These are phyloP conservation scores for Heterobasidion occidentale DNA, from an alignment of 1,284 basidiomycete genomes.

Conservation along the genomic window DNA sequence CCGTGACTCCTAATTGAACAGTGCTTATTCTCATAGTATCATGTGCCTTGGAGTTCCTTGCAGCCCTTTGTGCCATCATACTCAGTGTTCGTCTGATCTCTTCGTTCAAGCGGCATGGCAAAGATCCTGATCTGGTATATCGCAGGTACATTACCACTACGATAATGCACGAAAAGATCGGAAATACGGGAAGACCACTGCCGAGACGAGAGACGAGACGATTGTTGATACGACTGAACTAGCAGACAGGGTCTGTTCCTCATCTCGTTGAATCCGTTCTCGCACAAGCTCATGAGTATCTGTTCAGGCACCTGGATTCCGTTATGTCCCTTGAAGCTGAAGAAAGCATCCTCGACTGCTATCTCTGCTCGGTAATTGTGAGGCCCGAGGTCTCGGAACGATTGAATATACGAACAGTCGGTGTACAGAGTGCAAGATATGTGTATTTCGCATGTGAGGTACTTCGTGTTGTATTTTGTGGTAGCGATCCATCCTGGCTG, in stretches of 20 bases:
- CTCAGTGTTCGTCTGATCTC: conserved; percentile 37
- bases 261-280: not conserved
- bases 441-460: no score
- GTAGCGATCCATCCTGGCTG: no score
- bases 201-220: no score
- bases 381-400: no score
- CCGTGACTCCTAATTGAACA: no score
- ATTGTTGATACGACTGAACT: conserved; percentile 59
- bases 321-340: conserved; percentile 14
- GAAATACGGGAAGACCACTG: conserved; percentile 43
- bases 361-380: no score
- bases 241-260: conserved; percentile 36
- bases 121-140: not conserved
- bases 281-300: not conserved
- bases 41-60: conserved; percentile 52
- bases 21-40: conserved; percentile 28
- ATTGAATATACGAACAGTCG: no score
- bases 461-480: no score
- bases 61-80: conserved; percentile 39
- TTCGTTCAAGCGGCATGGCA: not conserved
- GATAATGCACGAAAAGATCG: conserved; percentile 54
- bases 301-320: conserved; percentile 17
- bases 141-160: conserved; percentile 50
- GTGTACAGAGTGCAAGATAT: no score
- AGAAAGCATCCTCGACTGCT: not conserved